Base-by-base conservation (phyloP, 768 basidiomycete species). In the Kwoniella mangroviensis region DNA sequence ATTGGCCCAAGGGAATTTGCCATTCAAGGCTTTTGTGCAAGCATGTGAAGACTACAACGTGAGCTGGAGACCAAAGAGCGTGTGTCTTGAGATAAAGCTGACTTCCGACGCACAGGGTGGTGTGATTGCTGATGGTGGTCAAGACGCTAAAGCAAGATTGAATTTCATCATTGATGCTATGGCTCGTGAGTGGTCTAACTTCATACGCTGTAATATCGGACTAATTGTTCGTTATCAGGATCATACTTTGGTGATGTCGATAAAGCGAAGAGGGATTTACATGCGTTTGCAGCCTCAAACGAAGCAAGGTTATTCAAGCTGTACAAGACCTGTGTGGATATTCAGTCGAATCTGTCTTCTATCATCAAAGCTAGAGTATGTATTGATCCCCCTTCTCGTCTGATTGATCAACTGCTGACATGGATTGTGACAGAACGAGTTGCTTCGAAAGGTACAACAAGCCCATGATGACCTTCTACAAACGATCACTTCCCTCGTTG, bases 11-110 rank as follows among this genome's bases (percentile, higher is more conserved):
- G 93, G 28, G 88, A 87, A 55, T 69, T 88, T 28, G n/a, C 82
- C 82, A 5, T 93, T 87, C 75, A 89, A 92, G 55, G 86, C 87
- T 43, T 95, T 89, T 82, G 65, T 97, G 11, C 86, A 89, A 10
- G 86, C 86, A 52, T 97, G 92, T 80, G 87, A 92, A 69, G 86
- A 89, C 58, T 88, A 94, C 79, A 98, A 98, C 77, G 95, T 95
- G 70, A 68, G 91, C 84, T 68, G 24, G 73, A 0, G 40, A 17
- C 59, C 12, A 66, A 51, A 22, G 12, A 4, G 24, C 43, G n/a
- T 41, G 13, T 26, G 12, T 34, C 11, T 52, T 17, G 56, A 51
- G 58, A 41, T 9, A 26, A 40, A 34, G 42, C 66, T 64, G 62
- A 69, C 52, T 54, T 26, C 40, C 21, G 1, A 56, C 57, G 17